Percentiles rank a stretch among this genome's conserved stretches.
Evolutionary conservation across 164 flowering plant species (phyloP).

Genomic region (Tetrastigma voinierianum): DNA sequence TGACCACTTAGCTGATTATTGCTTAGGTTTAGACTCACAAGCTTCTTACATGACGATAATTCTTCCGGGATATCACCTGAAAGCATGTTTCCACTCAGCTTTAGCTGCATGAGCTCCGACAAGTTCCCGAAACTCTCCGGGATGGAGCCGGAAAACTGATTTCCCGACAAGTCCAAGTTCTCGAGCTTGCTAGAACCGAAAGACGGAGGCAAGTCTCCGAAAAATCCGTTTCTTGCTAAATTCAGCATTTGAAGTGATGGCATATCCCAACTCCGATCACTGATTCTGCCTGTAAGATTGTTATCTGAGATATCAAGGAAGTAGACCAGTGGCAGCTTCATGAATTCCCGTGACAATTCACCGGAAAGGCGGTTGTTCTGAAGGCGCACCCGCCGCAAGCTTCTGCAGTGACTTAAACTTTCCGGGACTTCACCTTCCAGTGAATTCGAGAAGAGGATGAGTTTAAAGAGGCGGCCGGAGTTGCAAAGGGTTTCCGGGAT

Average conservation of each 20-base stretch:
- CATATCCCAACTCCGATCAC: conserved; percentile 55
- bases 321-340: conserved; percentile 56
- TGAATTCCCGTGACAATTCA: conserved; percentile 43
- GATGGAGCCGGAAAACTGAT: conserved; percentile 53
- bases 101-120: conserved; percentile 52
- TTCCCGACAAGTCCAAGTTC: conserved; percentile 69
- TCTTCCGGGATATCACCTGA: conserved; percentile 62
- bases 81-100: conserved; percentile 49
- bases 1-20: conserved; percentile 53
- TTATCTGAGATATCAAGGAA: conserved; percentile 74
- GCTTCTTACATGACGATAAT: conserved; percentile 53
- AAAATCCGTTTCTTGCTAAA: conserved; percentile 50
- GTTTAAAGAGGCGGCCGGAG: conserved; percentile 57
- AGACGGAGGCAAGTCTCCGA: conserved; percentile 55
- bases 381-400: conserved; percentile 63
- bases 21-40: conserved; percentile 67
- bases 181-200: conserved; percentile 52
- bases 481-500: conserved; percentile 59
- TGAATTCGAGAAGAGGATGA: conserved; percentile 78
- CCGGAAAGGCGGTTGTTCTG: conserved; percentile 68
- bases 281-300: conserved; percentile 51
- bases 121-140: conserved; percentile 45
- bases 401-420: conserved; percentile 49
- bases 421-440: conserved; percentile 54
- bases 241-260: conserved; percentile 69